Conservation (phyloP, 768 basidiomycete species). For the Lentinula lateritia region DNA sequence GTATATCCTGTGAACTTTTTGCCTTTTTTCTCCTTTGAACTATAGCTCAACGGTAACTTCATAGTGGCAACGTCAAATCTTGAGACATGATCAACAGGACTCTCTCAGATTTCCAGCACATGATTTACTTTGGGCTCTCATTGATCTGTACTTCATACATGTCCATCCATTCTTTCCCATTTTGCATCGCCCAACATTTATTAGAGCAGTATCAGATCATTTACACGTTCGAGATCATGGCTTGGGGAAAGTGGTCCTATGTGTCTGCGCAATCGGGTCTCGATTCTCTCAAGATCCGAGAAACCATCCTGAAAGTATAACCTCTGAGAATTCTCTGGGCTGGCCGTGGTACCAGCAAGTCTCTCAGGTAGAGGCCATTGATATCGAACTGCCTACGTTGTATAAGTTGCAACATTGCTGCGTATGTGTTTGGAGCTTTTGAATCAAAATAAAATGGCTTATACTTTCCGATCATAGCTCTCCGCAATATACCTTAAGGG, state of each 20-base stretch:
- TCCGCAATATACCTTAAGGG: slow-evolving; percentile 40
- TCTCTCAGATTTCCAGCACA: slow-evolving; percentile 21
- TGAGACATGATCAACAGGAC: background rate
- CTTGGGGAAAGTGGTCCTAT: slow-evolving; percentile 39
- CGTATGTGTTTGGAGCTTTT: slow-evolving; percentile 18
- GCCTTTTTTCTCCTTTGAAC: background rate
- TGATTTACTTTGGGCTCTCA: slow-evolving; percentile 32
- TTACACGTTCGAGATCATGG: background rate
- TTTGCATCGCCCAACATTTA: slow-evolving; percentile 47
- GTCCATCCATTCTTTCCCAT: slow-evolving; percentile 37
- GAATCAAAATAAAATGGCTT: background rate
- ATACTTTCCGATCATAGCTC: slow-evolving; percentile 27
- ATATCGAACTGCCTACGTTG: slow-evolving; percentile 43
- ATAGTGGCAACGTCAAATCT: background rate
- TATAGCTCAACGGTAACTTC: background rate
- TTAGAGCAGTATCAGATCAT: slow-evolving; percentile 21
- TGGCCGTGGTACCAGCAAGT: slow-evolving; percentile 32
- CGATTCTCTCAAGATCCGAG: slow-evolving; percentile 37
- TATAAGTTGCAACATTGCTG: slow-evolving; percentile 51
- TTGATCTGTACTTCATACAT: slow-evolving; percentile 43
- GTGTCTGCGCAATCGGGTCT: slow-evolving; percentile 47
- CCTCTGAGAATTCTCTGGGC: slow-evolving; percentile 6
- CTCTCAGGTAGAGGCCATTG: slow-evolving; percentile 41
- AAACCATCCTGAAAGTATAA: slow-evolving; percentile 17
- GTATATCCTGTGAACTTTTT: slow-evolving; percentile 22